Conservation (phyloP, 805 yeast genomes). For the Lachancea cidri region DNA sequence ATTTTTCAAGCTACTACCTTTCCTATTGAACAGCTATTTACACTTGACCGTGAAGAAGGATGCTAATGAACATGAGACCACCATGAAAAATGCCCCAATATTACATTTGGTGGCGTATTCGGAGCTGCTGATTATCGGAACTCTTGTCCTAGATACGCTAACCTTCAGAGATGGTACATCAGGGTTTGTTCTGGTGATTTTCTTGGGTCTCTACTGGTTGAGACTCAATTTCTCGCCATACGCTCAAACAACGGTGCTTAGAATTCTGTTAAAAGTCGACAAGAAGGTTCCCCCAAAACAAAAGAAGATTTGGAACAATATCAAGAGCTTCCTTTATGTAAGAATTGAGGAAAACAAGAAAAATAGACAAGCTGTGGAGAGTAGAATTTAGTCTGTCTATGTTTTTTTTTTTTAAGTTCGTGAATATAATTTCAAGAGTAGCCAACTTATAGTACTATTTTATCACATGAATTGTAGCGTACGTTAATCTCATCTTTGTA, state of each 20-base stretch:
- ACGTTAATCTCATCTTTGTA: conserved; percentile 2
- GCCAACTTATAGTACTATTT: too few species aligned
- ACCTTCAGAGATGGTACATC: conserved; percentile 57
- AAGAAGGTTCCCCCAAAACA: conserved; percentile 32
- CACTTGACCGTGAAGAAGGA: conserved; percentile 42
- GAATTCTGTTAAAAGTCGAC: conserved; percentile 28
- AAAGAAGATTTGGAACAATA: conserved; percentile 35
- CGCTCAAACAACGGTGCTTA: conserved; percentile 33
- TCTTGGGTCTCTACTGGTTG: conserved; percentile 62
- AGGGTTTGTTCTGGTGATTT: conserved; percentile 60
- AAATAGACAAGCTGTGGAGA: conserved; percentile 10
- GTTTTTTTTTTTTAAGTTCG: too few species aligned
- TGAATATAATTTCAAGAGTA: too few species aligned
- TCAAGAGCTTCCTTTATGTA: conserved; percentile 38
- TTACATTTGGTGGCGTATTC: conserved; percentile 48
- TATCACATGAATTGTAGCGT: too few species aligned
- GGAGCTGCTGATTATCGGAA: conserved; percentile 50
- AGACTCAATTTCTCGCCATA: conserved; percentile 51
- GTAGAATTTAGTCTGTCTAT: background rate
- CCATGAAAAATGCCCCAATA: conserved; percentile 11
- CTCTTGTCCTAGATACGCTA: conserved; percentile 54
- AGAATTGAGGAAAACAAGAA: conserved; percentile 36
- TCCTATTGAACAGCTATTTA: conserved; percentile 48
- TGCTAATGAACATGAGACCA: conserved; percentile 13
- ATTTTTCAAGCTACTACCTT: conserved; percentile 60